Evolutionary conservation across 2,329 filamentous ascomycete species (phyloP), one percentile per base, ranked within the genome.

Genomic region (Bimuria novae-zelandiae): DNA sequence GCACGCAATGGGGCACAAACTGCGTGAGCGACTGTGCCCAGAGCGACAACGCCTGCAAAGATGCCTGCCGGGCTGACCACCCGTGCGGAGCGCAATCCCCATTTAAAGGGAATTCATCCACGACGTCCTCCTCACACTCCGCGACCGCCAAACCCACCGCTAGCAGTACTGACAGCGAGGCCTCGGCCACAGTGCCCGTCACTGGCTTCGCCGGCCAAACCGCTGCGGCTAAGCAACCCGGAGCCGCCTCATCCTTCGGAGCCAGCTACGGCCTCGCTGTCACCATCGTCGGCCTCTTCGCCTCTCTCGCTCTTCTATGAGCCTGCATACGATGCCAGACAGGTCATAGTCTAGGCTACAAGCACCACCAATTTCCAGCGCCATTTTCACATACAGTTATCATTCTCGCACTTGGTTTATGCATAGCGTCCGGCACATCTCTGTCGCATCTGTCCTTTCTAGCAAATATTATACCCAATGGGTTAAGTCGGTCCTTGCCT

Each of bases 11-110:
- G 81, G 87, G 84, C 63, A 84, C 78, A 70, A 83, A 90, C 74
- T 91, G 88, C 71, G 85, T 88, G 11, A 67, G 60, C 2, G 73
- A 56, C 52, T 92, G 89, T 74, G 77, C 74, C 29, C 70, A 75
- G 5, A 33, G 44, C 58, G 78, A 87, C 73, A 80, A 80, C 62
- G 57, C 64, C n/a, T 92, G 89, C 70, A 72, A 81, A n/a, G 74
- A 76, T 54, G 63, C 74, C 50, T 92, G 89, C 77, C 80, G 82
- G 50, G 65, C 83, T 63, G 76, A 92, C 57, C 78, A 91, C 75
- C 88, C 86, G 3, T 93, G 89, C 72, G 89, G 89, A 70, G 89
- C 89, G 32, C 79, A 79, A 63, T 77, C 82, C 68, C 89, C 89
- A 12, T 82, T 74, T 36, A 79, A 78, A 51, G 74, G 78, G 71